Base-by-base conservation (phyloP, 2,329 filamentous ascomycete genomes). In the Raffaelea ambrosiae region DNA sequence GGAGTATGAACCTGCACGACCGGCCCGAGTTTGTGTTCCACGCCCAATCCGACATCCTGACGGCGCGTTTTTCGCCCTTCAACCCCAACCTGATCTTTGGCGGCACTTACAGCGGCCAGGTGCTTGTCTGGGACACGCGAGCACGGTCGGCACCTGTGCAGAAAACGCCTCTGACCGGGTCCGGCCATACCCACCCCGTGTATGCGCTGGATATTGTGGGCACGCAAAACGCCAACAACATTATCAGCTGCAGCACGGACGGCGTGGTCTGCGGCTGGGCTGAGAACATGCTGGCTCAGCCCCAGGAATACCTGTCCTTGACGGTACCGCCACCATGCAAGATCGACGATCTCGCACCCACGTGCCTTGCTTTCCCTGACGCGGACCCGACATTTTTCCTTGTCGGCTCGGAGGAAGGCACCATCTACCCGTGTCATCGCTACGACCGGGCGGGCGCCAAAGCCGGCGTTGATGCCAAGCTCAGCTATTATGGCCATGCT, bases 151-250 rank as follows among this genome's bases (percentile, higher is more conserved):
- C 84, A 18, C 91, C 94, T 0, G 89, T 97, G 5, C 90, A 96
- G 59, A 96, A 95, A 68, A 98, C 93, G 2, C 93, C 93, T 1
- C 74, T 98, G 36, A 97, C 91, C 5, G 91, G 93, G 44, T 90
- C 88, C 14, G 90, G 93, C 14, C 93, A 98, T 64, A 95, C 93
- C 8, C 93, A 98, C 61, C 93, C 93, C 0, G 86, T 98, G 54
- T 98, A 98, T 70, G 89, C 86, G 36, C 81, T 98, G 49, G 87
- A 93, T 53, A 94, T 98, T 48, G 88, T 98, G 44, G 93, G 93
- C 54, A 98, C 94, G 1, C 93, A 97, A 62, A 98, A 98, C 63
- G 93, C 93, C 50, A 95, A 96, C 70, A 98, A 97, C 65, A 95
- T 98, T 62, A 86, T 98, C 58, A 96, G 90, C 31, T 91, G 88